These are phyloP conservation scores for Kwoniella dendrophila DNA, from an alignment of 768 basidiomycete genomes.

Conservation along the genomic window DNA sequence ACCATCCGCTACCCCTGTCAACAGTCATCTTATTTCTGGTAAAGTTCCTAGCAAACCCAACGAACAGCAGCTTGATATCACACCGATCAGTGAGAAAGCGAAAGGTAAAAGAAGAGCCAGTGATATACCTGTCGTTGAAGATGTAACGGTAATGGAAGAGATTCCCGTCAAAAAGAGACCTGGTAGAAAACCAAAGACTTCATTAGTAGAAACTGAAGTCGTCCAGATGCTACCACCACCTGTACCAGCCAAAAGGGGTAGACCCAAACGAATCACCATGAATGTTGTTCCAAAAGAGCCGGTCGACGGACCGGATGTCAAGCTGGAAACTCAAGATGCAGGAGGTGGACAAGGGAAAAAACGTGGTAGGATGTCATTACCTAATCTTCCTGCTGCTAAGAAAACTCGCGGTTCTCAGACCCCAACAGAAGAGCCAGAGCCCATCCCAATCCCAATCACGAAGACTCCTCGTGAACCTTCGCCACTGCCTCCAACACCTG, in stretches of 20 bases:
- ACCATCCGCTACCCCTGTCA: neutral
- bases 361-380: constrained; percentile 25
- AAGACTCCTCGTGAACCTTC: constrained; percentile 21
- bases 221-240: constrained; percentile 32
- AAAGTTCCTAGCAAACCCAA: constrained; percentile 26
- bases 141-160: neutral
- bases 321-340: constrained; percentile 6
- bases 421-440: neutral
- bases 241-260: constrained; percentile 11
- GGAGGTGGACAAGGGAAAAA: constrained; percentile 31
- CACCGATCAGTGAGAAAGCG: neutral
- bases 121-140: neutral
- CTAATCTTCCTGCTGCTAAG: constrained; percentile 21
- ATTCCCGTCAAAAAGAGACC: neutral
- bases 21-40: neutral
- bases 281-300: neutral
- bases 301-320: neutral
- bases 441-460: constrained; percentile 23
- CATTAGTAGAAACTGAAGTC: neutral
- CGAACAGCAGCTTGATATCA: neutral
- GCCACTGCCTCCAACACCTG: constrained; percentile 24
- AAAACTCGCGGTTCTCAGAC: constrained; percentile 15
- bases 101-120: constrained; percentile 26
- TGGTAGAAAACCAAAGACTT: neutral
- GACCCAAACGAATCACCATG: constrained; percentile 13